Conservation (phyloP, 805 yeast species). For the Priceomyces melissophilus region DNA sequence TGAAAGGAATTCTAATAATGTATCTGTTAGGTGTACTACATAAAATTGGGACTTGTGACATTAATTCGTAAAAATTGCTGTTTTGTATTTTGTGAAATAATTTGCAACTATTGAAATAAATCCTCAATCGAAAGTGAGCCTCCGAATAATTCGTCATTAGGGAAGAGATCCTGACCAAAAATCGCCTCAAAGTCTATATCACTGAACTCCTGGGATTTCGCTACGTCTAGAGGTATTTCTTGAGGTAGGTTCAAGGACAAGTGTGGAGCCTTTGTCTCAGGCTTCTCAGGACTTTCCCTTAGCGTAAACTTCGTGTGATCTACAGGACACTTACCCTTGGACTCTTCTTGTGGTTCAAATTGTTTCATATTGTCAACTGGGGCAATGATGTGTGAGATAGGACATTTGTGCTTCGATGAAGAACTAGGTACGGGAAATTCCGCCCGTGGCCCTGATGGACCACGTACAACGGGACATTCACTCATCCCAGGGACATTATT, state of each 20-base stretch:
- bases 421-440: background rate
- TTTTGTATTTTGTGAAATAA: too few species aligned
- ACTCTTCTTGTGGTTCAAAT: too few species aligned
- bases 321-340: conserved; percentile 30
- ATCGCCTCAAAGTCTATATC: conserved; percentile 21
- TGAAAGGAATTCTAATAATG: too few species aligned
- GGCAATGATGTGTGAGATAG: conserved; percentile 22
- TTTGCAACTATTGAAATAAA: too few species aligned
- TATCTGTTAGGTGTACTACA: too few species aligned
- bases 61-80: too few species aligned
- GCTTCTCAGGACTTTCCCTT: too few species aligned
- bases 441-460: background rate
- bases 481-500: conserved; percentile 21
- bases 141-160: conserved; percentile 12
- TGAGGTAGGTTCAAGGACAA: background rate
- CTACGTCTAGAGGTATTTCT: background rate
- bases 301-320: conserved; percentile 15
- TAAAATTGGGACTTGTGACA: too few species aligned
- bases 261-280: background rate
- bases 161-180: conserved; percentile 23
- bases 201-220: conserved; percentile 7
- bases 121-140: background rate
- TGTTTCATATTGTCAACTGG: conserved; percentile 13
- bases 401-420: conserved; percentile 14
- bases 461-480: conserved; percentile 10